Evolutionary conservation across 2,329 filamentous ascomycete genomes (phyloP), one percentile per base, ranked within the genome.

Genomic region (Diaporthe sp.): DNA sequence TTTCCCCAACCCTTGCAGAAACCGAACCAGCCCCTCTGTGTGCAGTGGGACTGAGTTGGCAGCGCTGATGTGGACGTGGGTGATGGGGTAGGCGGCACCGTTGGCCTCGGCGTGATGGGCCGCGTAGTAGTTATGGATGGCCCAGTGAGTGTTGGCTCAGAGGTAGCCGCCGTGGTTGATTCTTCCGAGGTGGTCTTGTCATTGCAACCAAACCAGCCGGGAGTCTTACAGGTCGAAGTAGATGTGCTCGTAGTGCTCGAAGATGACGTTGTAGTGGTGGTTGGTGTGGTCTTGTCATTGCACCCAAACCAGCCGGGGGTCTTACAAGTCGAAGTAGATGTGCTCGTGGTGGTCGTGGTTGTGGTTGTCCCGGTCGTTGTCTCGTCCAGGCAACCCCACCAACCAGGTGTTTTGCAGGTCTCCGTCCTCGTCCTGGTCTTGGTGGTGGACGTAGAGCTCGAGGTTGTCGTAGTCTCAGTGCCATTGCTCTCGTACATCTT

Each of bases 401-500:
- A 98, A 7, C 96, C 95, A 39, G 96, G 96, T 1, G 96, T 98
- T 83, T 97, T 90, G 85, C 96, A 98, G 0, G 95, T 98, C 73
- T 93, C 92, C 0, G 96, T 98, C 60, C 95, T 89, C 1, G 93
- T 95, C 71, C 89, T 85, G 4, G 91, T 94, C 58, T 90, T 89
- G 3, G 90, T 91, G 3, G 88, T 88, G 1, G 90, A 88, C 1
- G 89, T 90, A 0, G 89, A 88, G 5, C 86, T 87, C 2, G 91
- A 88, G 0, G 92, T 92, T 0, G 93, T 94, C 0, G 92, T 95
- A 1, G 88, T 90, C 78, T 96, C 93, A 2, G 94, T 97, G 42
- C 94, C 94, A 82, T 98, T 98, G 83, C 95, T 98, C 84, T 96
- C 93, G 81, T 95, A 97, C 88, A 95, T 98, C 81, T 98, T 97